Conservation (phyloP, 257 asterid species). For the Rhazya stricta region DNA sequence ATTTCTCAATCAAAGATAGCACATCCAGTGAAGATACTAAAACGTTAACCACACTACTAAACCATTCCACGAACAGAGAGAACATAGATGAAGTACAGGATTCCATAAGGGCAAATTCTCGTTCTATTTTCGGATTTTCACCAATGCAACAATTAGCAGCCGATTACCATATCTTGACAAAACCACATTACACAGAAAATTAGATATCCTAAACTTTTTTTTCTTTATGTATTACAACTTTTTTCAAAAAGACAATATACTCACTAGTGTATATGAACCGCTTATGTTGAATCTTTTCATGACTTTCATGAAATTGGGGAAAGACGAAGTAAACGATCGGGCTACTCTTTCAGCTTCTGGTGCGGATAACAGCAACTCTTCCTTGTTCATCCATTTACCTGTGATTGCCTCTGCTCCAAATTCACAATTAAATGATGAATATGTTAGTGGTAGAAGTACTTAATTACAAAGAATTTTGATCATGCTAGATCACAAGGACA, state of each 20-base stretch:
- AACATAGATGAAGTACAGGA: background rate
- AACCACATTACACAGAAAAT: background rate
- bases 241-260: conserved; percentile 21
- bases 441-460: background rate
- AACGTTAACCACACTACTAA: background rate
- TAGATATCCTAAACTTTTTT: background rate
- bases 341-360: conserved; percentile 76
- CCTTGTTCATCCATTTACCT: conserved; percentile 31
- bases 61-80: background rate
- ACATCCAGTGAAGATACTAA: background rate
- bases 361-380: conserved; percentile 55
- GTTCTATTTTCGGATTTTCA: background rate
- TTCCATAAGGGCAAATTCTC: background rate
- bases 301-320: conserved; percentile 67
- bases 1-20: background rate
- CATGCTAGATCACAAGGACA: background rate
- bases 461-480: background rate
- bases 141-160: background rate
- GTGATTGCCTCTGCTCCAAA: conserved; percentile 40
- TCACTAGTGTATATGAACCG: conserved; percentile 90
- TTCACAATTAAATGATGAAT: conserved; percentile 10
- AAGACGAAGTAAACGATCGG: conserved; percentile 59
- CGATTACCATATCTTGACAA: background rate
- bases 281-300: conserved; percentile 89
- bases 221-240: no score